Percentiles rank a stretch among this genome's conserved stretches.
These are phyloP conservation scores for Penicillium sp. DNA, from an alignment of 2,329 filamentous ascomycete genomes.

Conservation along the genomic window DNA sequence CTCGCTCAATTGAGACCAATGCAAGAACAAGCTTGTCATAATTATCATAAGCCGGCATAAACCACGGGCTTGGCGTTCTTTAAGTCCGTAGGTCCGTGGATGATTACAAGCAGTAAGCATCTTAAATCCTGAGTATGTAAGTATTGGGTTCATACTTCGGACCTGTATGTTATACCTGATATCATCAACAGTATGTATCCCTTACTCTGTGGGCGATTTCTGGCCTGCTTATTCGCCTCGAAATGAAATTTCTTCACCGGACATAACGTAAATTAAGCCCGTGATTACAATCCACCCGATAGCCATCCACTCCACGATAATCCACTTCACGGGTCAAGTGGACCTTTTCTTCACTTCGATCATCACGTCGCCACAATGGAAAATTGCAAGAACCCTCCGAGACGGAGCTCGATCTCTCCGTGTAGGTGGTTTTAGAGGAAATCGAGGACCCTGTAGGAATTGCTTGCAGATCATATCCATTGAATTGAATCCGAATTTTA, in stretches of 20 bases:
- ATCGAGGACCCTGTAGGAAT: neutral
- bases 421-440: conserved; percentile 6
- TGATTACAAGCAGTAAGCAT: neutral
- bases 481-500: neutral
- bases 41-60: neutral
- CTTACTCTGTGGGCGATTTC: neutral
- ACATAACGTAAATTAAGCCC: neutral
- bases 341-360: neutral
- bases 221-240: neutral
- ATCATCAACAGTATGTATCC: no score
- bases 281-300: neutral
- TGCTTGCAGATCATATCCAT: neutral
- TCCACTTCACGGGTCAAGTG: conserved; percentile 2
- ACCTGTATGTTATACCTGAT: neutral
- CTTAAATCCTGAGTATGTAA: neutral
- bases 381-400: neutral
- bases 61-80: neutral
- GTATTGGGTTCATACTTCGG: no score
- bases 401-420: neutral
- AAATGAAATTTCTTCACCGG: neutral
- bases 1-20: neutral
- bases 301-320: neutral
- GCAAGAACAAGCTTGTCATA: no score
- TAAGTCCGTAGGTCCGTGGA: neutral
- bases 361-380: neutral